These are phyloP conservation scores for Scleroderma citrinum DNA, from an alignment of 768 basidiomycete species.

Conservation along the genomic window DNA sequence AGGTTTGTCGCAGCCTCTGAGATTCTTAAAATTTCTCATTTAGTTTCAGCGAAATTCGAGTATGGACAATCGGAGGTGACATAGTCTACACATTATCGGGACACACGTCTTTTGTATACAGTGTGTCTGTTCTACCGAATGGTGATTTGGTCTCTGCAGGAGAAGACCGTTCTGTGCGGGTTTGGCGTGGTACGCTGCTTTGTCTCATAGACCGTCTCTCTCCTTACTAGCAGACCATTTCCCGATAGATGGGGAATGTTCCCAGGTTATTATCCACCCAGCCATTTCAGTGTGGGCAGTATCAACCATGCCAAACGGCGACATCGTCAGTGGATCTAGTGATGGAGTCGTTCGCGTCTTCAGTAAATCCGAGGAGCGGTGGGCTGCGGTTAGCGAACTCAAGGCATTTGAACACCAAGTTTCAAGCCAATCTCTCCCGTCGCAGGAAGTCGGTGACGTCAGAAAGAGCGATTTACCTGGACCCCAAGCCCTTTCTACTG, in stretches of 20 bases:
- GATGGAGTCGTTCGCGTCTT: constrained; percentile 87
- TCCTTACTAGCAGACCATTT: not conserved
- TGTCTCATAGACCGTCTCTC: constrained; percentile 2
- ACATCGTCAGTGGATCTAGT: constrained; percentile 88
- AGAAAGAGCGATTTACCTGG: constrained; percentile 89
- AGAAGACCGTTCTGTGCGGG: constrained; percentile 87
- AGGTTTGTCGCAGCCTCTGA: constrained; percentile 42
- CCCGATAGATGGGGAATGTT: constrained; percentile 79
- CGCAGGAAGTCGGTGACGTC: constrained; percentile 87
- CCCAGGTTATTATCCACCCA: constrained; percentile 87
- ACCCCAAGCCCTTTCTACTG: constrained; percentile 64
- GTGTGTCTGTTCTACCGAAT: constrained; percentile 71
- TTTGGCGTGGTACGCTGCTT: constrained; percentile 72
- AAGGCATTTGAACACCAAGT: constrained; percentile 72
- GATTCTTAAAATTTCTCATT: constrained; percentile 2
- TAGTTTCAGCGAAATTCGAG: constrained; percentile 70
- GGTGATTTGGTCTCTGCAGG: constrained; percentile 87
- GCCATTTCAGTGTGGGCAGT: constrained; percentile 98
- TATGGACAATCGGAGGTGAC: constrained; percentile 86
- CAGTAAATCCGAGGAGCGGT: constrained; percentile 65
- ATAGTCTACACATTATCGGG: constrained; percentile 75
- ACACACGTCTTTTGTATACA: constrained; percentile 96
- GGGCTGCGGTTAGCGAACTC: constrained; percentile 58
- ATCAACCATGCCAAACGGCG: constrained; percentile 80
- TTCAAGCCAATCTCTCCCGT: constrained; percentile 71